Percentiles rank a stretch among this genome's conserved stretches.
Evolutionary conservation across 2,329 filamentous ascomycete species (phyloP).

Genomic region (Neoascochyta sp.): DNA sequence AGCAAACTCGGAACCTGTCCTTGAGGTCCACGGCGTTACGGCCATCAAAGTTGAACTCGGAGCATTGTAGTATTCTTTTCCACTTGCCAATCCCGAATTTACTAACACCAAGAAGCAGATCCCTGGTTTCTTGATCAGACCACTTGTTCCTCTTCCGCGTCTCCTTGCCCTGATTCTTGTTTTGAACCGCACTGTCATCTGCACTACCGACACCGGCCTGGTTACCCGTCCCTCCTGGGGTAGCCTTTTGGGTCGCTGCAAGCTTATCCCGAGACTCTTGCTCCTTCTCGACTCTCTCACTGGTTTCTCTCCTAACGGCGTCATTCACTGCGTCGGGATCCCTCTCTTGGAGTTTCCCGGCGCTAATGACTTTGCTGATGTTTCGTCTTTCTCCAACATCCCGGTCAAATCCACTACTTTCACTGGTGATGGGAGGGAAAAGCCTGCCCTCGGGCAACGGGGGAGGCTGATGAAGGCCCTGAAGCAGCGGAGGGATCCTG

Average conservation of each 20-base stretch:
- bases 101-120: constrained; percentile 56
- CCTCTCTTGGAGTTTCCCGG: too few relatives aligned
- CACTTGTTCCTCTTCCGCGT: constrained; percentile 57
- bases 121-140: constrained; percentile 59
- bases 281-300: too few relatives aligned
- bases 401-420: constrained; percentile 28
- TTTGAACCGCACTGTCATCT: too few relatives aligned
- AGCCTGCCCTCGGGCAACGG: constrained; percentile 54
- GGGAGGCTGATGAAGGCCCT: constrained; percentile 61
- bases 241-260: too few relatives aligned
- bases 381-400: constrained; percentile 15
- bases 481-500: constrained; percentile 50
- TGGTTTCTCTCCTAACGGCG: too few relatives aligned
- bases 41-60: constrained; percentile 55
- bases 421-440: constrained; percentile 58
- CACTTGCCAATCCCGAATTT: constrained; percentile 62
- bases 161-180: constrained; percentile 34
- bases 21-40: constrained; percentile 62
- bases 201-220: too few relatives aligned
- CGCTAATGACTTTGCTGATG: too few relatives aligned
- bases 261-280: too few relatives aligned
- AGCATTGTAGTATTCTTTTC: constrained; percentile 58
- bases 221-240: too few relatives aligned
- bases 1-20: constrained; percentile 57
- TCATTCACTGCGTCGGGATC: too few relatives aligned